Base-by-base conservation (phyloP, 176 grass and related monocot genomes). In the Poa annua region DNA sequence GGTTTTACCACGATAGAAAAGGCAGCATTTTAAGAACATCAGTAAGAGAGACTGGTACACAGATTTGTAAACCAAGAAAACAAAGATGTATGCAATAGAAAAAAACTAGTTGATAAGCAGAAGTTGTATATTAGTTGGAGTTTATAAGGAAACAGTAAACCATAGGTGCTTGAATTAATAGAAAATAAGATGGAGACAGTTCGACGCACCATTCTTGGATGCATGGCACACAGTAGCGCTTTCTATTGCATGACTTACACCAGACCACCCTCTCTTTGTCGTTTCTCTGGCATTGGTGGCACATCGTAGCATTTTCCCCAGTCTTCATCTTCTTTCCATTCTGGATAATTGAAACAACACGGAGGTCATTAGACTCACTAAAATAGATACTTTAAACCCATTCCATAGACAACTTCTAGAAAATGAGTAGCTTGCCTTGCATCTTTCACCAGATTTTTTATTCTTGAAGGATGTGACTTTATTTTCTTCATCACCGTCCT, bases 271-370 rank as follows among this genome's bases (percentile, higher is more conserved):
- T 84, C 41, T 35, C 75, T 52, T 88, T 93, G 21, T 91, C 81
- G 19, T 88, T 93, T 52, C 85, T 83, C n/a, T 92, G 84, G 78
- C 94, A 97, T 26, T 97, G 94, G 41, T 97, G 94, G 42, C 94
- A 97, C 66, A 82, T 86, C 24, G 59, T 57, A 19, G 85, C 89
- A 84, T 91, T 44, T 39, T 87, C 44, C 11, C 56, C 56, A 60
- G 21, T 60, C 55, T 4, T 4, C 8, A 5, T 50, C 48, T 1
- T 11, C 55, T 59, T 59, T 10, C 55, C n/a, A 24, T 59, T 59
- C 55, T 59, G 24, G 8, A 59, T 59, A 59, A 59, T 59, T 24
- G 2, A 59, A 59, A 24, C 10, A 24, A 59, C 10, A 11, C 17
- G 16, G n/a, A 59, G 9, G 21, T 59, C n/a, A 59, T 22, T 57